Percentiles rank a stretch among this genome's conserved stretches.
These are phyloP conservation scores for Paramecium octaurelia DNA, from an alignment of 73 alveolate species.

Conservation along the genomic window DNA sequence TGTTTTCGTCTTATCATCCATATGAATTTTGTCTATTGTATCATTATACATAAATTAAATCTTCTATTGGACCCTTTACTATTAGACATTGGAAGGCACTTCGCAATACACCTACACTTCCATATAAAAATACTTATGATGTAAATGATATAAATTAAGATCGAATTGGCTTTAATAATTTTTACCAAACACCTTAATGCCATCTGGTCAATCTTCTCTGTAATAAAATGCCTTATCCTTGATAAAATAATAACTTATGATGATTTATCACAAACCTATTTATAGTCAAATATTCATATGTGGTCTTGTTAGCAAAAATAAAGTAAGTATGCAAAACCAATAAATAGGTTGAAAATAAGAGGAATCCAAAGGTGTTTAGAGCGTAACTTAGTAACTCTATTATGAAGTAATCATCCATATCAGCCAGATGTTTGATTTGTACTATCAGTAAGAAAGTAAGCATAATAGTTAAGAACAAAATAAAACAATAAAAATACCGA, in stretches of 20 bases:
- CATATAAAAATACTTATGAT: neutral
- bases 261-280: neutral
- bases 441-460: neutral
- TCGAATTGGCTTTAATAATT: neutral
- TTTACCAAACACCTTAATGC: neutral
- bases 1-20: neutral
- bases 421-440: neutral
- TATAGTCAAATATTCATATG: neutral
- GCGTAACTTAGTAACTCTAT: neutral
- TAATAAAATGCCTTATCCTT: neutral
- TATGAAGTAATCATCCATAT: neutral
- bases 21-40: neutral
- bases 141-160: neutral
- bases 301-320: neutral
- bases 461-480: neutral
- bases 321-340: slow-evolving; percentile 23
- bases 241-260: neutral
- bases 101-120: neutral
- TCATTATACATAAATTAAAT: neutral
- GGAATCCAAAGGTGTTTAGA: neutral
- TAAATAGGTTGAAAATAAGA: neutral
- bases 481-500: neutral
- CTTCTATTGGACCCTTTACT: neutral
- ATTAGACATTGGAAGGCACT: neutral
- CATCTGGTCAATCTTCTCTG: neutral